phyloP scores from a whole-genome alignment of 192 early-diverging fungal genomes.

The Mortierella claussenii region DNA sequence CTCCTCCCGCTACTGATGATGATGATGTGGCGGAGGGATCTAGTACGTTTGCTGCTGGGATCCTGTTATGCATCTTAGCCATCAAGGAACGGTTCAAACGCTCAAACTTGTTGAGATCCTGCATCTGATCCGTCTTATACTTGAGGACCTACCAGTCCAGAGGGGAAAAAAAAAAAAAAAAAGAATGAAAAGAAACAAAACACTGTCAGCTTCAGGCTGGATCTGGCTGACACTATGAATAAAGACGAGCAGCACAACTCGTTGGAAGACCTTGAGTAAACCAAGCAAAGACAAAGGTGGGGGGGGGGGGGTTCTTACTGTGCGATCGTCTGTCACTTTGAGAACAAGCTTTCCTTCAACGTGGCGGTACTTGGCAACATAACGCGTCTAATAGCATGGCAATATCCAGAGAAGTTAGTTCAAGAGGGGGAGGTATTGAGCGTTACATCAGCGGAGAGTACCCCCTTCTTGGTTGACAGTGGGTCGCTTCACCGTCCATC shows the following conservation, averaged over 20 bases:
- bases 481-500: neutral
- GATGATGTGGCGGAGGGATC: conserved; percentile 13
- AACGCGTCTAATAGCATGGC: conserved; percentile 79
- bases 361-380: conserved; percentile 74
- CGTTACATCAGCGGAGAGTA: no score
- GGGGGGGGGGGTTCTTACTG: conserved; percentile 65
- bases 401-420: no score
- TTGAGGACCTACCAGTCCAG: conserved; percentile 59
- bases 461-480: no score
- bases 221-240: no score
- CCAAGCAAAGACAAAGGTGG: no score
- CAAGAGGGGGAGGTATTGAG: no score
- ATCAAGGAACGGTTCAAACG: conserved; percentile 72
- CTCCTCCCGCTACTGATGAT: no score
- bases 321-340: conserved; percentile 79
- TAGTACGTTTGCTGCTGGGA: conserved; percentile 20
- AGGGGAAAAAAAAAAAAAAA: no score
- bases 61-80: conserved; percentile 74
- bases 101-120: conserved; percentile 80
- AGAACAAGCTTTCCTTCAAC: conserved; percentile 74
- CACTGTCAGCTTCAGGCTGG: no score
- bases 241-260: no score
- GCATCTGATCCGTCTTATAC: conserved; percentile 74
- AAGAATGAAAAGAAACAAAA: no score
- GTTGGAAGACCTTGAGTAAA: no score